Evolutionary conservation across 371 early-diverging fungal species (phyloP).

Genomic region (Vairimorpha necatrix): DNA sequence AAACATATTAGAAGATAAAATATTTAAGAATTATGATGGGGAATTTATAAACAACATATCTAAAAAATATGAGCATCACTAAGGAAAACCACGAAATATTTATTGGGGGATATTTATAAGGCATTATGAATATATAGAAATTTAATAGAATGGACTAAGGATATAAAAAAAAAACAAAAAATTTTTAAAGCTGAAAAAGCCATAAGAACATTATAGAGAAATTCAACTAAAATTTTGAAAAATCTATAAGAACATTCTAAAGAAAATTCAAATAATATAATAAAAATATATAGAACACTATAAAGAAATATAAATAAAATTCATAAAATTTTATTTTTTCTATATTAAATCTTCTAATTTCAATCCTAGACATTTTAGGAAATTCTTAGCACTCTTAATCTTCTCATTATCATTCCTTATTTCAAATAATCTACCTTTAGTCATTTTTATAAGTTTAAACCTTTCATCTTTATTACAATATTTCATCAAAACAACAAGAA

Average conservation of each 20-base stretch:
- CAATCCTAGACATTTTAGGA: conserved; percentile 19
- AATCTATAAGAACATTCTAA: too few species aligned
- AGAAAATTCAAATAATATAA: too few species aligned
- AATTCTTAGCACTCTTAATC: neutral
- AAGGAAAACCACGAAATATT: neutral
- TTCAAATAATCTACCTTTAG: conserved; percentile 5
- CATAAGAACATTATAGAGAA: too few species aligned
- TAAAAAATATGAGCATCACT: neutral
- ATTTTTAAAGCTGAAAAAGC: too few species aligned
- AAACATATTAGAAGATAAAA: conserved; percentile 1
- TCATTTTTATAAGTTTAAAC: neutral
- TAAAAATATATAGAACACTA: neutral
- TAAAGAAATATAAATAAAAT: neutral
- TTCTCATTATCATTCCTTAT: conserved; percentile 1
- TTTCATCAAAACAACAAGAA: conserved; percentile 19
- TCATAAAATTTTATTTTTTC: neutral
- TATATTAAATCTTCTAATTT: neutral
- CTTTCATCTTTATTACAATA: conserved; percentile 13
- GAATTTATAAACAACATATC: neutral
- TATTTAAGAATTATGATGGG: neutral
- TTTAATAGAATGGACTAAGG: neutral
- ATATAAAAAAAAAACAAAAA: too few species aligned
- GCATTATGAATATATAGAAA: neutral
- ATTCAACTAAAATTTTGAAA: too few species aligned
- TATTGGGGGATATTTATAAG: neutral